phyloP scores from a whole-genome alignment of 805 yeast genomes.

The Metschnikowia lochheadii region DNA sequence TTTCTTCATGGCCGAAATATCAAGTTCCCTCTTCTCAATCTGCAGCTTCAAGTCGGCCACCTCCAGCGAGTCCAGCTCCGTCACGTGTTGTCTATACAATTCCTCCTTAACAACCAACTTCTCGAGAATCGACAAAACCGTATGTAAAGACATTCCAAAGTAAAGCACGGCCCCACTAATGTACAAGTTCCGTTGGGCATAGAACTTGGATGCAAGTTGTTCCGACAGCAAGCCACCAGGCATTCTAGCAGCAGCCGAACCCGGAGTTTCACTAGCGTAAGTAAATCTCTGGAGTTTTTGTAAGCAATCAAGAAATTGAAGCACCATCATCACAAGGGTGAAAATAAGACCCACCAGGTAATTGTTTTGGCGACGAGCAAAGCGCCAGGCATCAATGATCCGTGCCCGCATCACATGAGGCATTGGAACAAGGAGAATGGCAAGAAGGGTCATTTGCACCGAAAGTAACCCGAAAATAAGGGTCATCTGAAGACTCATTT shows the following conservation, averaged over 20 bases:
- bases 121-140: constrained; percentile 49
- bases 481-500: constrained; percentile 46
- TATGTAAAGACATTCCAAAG: constrained; percentile 50
- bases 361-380: constrained; percentile 34
- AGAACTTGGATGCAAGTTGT: constrained; percentile 55
- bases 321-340: constrained; percentile 36
- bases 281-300: constrained; percentile 34
- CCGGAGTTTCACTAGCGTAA: neutral
- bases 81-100: constrained; percentile 19
- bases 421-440: constrained; percentile 51
- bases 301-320: constrained; percentile 54
- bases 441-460: constrained; percentile 48
- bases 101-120: constrained; percentile 47
- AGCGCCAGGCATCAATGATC: constrained; percentile 35
- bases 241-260: neutral
- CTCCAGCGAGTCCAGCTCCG: constrained; percentile 19
- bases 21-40: constrained; percentile 39
- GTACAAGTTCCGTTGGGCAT: constrained; percentile 60
- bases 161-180: constrained; percentile 61
- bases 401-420: constrained; percentile 46
- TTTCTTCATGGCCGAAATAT: constrained; percentile 44
- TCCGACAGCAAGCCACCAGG: constrained; percentile 37
- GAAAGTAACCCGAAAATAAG: constrained; percentile 45
- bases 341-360: constrained; percentile 44
- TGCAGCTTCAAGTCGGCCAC: constrained; percentile 31